Evolutionary conservation across 257 asterid genomes (phyloP).

Genomic region (Pogostemon cablin): DNA sequence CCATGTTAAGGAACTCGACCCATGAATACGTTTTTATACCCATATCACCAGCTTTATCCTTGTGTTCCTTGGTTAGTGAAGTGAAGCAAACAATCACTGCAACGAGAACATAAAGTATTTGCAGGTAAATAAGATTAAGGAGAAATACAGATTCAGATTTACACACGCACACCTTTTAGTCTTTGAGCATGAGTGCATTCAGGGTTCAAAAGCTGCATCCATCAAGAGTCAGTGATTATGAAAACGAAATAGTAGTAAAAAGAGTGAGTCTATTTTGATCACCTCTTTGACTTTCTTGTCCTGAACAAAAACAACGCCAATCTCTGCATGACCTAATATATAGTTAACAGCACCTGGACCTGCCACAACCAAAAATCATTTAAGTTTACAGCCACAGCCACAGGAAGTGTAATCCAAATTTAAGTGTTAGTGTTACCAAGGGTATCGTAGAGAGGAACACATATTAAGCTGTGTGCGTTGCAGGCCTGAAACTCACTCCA

Average conservation of each 20-base stretch:
- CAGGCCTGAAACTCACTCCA: conserved; percentile 67
- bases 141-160: neutral
- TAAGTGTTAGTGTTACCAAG: conserved; percentile 53
- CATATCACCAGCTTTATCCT: conserved; percentile 49
- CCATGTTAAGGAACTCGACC: conserved; percentile 75
- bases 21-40: conserved; percentile 69
- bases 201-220: conserved; percentile 68
- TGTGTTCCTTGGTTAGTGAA: conserved; percentile 60
- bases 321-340: conserved; percentile 83
- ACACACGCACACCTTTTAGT: conserved; percentile 59
- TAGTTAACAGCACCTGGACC: conserved; percentile 91
- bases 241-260: conserved; percentile 29
- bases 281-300: conserved; percentile 80
- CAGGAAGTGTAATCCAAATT: conserved; percentile 8
- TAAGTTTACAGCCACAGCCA: neutral
- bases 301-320: conserved; percentile 80
- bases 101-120: conserved; percentile 29
- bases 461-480: conserved; percentile 71
- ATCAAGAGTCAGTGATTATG: neutral
- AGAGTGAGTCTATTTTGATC: conserved; percentile 33
- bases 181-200: conserved; percentile 77
- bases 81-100: conserved; percentile 86
- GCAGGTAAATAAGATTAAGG: conserved; percentile 25
- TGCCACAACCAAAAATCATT: conserved; percentile 33
- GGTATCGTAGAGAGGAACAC: conserved; percentile 95